Evolutionary conservation across 257 asterid species (phyloP).

Genomic region (Capsicum rhomboideum): DNA sequence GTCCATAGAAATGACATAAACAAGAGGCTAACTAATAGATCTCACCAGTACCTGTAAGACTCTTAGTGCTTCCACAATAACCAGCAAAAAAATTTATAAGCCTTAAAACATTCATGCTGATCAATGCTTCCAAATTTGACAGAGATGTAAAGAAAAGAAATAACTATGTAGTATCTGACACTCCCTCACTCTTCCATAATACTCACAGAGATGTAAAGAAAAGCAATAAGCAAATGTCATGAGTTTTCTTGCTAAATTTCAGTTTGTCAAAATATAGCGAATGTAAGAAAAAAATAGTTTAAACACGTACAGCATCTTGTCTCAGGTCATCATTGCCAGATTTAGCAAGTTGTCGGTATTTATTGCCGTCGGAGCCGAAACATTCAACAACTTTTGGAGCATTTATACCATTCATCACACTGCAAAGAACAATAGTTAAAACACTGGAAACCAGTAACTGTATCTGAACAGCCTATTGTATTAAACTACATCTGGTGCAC

Average conservation of each 20-base stretch:
- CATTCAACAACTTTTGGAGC: conserved; percentile 99
- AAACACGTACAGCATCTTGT: conserved; percentile 90
- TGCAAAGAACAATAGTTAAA: conserved; percentile 27
- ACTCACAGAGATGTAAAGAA: background rate
- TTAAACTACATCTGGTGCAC: background rate
- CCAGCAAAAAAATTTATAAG: background rate
- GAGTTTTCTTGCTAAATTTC: background rate
- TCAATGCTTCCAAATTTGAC: background rate
- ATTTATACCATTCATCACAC: conserved; percentile 95
- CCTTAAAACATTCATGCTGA: background rate
- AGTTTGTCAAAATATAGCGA: background rate
- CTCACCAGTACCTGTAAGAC: background rate
- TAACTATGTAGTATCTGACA: background rate
- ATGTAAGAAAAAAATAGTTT: conserved; percentile 7
- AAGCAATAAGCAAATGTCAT: background rate
- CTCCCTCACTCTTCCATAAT: background rate
- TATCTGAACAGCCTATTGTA: background rate
- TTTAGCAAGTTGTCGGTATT: conserved; percentile 93
- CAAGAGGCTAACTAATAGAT: background rate
- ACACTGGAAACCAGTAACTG: background rate
- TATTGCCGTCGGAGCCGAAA: conserved; percentile 85
- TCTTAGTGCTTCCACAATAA: background rate
- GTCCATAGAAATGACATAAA: background rate
- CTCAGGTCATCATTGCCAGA: conserved; percentile 98
- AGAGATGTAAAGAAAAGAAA: background rate